A percentile compares a stretch with the other conserved stretches of the same genome.
Evolutionary conservation across 371 early-diverging fungal species (phyloP).

Genomic region (Apophysomyces variabilis): DNA sequence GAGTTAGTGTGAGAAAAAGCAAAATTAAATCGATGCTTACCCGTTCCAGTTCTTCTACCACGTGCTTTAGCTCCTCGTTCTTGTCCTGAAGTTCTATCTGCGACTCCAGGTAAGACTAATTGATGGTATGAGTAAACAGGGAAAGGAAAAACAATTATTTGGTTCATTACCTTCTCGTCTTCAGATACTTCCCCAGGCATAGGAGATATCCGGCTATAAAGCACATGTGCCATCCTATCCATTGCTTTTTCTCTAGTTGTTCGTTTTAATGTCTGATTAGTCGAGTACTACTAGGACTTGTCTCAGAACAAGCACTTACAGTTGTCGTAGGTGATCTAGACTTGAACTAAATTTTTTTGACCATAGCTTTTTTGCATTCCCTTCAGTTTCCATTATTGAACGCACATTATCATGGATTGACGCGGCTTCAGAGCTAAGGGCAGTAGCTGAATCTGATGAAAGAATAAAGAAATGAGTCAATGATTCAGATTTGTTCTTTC

Average conservation of each 20-base stretch:
- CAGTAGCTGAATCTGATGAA: not conserved
- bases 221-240: not conserved
- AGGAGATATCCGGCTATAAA: not conserved
- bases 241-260: not conserved
- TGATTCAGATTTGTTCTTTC: not conserved
- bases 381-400: not conserved
- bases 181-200: not conserved
- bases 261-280: not conserved
- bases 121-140: not conserved
- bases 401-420: slow-evolving; percentile 5
- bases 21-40: not conserved
- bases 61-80: not conserved
- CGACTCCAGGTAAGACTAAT: slow-evolving; percentile 4
- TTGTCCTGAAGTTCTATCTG: not conserved
- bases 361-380: not conserved
- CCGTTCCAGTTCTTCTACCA: not conserved
- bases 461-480: not conserved
- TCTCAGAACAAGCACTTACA: slow-evolving; percentile 11
- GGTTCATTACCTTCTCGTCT: not conserved
- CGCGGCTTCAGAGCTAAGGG: not conserved
- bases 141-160: not conserved
- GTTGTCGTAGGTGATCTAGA: not conserved
- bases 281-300: no score
- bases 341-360: not conserved
- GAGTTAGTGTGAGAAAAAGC: not conserved